Evolutionary conservation across 176 grass and related monocot species (phyloP).

Genomic region (Avena eriantha): DNA sequence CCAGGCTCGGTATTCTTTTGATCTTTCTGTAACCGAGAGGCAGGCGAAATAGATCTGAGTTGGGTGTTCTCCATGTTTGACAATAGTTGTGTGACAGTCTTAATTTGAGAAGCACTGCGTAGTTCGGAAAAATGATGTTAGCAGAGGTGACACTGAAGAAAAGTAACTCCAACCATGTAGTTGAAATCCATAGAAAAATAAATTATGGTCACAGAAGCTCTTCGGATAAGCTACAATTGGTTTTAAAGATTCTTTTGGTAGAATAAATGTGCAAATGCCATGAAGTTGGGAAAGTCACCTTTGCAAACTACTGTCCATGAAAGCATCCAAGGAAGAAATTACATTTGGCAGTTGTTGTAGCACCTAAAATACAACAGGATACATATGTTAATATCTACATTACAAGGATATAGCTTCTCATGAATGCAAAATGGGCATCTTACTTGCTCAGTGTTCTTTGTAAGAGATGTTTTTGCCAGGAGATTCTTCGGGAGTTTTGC

Average conservation of each 20-base stretch:
- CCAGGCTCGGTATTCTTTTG: constrained; percentile 38
- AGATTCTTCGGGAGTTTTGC: constrained; percentile 86
- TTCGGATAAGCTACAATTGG: neutral
- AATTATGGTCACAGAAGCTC: neutral
- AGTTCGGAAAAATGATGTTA: constrained; percentile 28
- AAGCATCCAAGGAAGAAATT: constrained; percentile 90
- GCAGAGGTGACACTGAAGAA: constrained; percentile 21
- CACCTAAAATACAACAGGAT: constrained; percentile 39
- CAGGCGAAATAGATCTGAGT: constrained; percentile 49
- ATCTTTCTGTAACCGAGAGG: constrained; percentile 23
- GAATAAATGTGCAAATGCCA: constrained; percentile 4
- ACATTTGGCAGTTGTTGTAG: constrained; percentile 75
- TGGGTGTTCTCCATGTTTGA: constrained; percentile 86
- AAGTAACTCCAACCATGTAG: constrained; percentile 18
- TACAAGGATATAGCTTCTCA: neutral
- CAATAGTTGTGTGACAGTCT: constrained; percentile 73
- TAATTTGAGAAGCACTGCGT: constrained; percentile 74
- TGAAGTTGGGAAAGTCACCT: constrained; percentile 52
- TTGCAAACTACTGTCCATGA: constrained; percentile 84
- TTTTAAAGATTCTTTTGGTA: neutral
- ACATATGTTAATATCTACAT: constrained; percentile 17
- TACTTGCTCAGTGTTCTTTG: constrained; percentile 85
- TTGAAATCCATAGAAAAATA: neutral
- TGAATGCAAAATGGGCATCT: constrained; percentile 26
- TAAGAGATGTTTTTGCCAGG: constrained; percentile 69